Percentiles rank a stretch among this genome's conserved stretches.
Conservation (phyloP, 202 grass and related monocot species). For the Brachypodium distachyon region DNA sequence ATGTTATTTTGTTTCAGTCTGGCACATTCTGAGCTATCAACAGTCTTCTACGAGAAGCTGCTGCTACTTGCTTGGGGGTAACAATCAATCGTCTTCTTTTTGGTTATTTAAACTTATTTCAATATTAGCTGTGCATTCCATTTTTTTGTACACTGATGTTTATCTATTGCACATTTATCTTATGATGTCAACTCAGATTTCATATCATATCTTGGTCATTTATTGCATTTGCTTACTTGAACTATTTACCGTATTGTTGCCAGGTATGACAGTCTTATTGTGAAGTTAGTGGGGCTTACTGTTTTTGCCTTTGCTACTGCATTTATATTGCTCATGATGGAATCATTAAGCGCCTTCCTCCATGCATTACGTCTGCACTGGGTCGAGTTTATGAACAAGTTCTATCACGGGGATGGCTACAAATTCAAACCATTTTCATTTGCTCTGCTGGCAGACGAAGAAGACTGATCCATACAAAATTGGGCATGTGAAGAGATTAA, state of each 20-base stretch:
- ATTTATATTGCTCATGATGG: constrained; percentile 99
- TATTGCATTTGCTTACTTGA: not conserved
- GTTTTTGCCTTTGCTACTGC: constrained; percentile 96
- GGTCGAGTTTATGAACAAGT: constrained; percentile 99
- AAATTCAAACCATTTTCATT: constrained; percentile 98
- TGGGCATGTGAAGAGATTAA: constrained; percentile 16
- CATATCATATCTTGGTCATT: not conserved
- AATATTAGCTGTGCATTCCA: not conserved
- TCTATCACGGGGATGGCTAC: constrained; percentile 97
- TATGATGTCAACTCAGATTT: too few species aligned
- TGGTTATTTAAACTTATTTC: not conserved
- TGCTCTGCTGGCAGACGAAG: constrained; percentile 64
- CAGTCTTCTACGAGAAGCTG: constrained; percentile 98
- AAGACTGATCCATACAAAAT: constrained; percentile 48
- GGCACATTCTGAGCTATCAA: constrained; percentile 96
- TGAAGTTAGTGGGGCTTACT: constrained; percentile 50
- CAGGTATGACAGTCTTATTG: constrained; percentile 84
- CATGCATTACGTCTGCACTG: constrained; percentile 97
- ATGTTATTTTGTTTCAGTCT: constrained; percentile 58
- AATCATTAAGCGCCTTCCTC: constrained; percentile 91
- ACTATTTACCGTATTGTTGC: constrained; percentile 28
- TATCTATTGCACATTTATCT: too few species aligned
- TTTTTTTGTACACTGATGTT: not conserved
- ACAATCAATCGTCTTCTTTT: not conserved
- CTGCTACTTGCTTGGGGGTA: constrained; percentile 93